Evolutionary conservation across 805 yeast genomes (phyloP).

Genomic region (Hanseniaspora vineae): DNA sequence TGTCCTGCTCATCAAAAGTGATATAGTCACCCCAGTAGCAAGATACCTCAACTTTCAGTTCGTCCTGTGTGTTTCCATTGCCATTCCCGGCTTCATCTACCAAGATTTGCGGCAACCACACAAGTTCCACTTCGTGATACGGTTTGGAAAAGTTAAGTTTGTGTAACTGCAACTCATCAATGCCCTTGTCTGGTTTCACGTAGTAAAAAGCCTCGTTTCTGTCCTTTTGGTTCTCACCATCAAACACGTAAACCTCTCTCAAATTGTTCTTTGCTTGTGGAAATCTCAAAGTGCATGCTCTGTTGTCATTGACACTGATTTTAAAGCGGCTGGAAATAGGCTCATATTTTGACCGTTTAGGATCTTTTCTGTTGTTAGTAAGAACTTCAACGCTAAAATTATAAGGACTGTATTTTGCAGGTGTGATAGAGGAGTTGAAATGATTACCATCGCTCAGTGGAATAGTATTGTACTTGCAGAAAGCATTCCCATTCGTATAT

Average conservation of each 20-base stretch:
- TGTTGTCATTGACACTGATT: slow-evolving; percentile 45
- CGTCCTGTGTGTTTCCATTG: slow-evolving; percentile 21
- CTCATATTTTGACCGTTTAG: slow-evolving; percentile 40
- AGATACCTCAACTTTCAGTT: slow-evolving; percentile 43
- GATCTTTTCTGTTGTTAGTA: slow-evolving; percentile 32
- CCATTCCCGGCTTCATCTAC: slow-evolving; percentile 21
- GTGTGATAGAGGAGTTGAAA: slow-evolving; percentile 26
- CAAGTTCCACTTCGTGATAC: slow-evolving; percentile 52
- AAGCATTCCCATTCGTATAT: slow-evolving; percentile 27
- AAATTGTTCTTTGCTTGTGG: slow-evolving; percentile 37
- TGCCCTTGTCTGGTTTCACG: slow-evolving; percentile 46
- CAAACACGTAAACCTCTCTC: slow-evolving; percentile 34
- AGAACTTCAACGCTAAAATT: slow-evolving; percentile 39
- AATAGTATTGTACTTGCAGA: slow-evolving; percentile 39
- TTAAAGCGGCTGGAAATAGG: slow-evolving; percentile 52
- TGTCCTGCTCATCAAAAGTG: slow-evolving; percentile 13
- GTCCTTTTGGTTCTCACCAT: slow-evolving; percentile 24
- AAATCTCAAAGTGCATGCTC: slow-evolving; percentile 53
- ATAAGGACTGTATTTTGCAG: slow-evolving; percentile 15
- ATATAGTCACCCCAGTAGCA: slow-evolving; percentile 77
- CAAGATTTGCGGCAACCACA: slow-evolving; percentile 60
- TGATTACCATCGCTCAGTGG: slow-evolving; percentile 31
- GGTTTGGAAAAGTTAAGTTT: slow-evolving; percentile 33
- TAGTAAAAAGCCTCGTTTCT: slow-evolving; percentile 15
- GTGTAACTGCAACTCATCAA: slow-evolving; percentile 50